Conservation (phyloP, 345 rosid genomes). For the Cochlearia excelsa region DNA sequence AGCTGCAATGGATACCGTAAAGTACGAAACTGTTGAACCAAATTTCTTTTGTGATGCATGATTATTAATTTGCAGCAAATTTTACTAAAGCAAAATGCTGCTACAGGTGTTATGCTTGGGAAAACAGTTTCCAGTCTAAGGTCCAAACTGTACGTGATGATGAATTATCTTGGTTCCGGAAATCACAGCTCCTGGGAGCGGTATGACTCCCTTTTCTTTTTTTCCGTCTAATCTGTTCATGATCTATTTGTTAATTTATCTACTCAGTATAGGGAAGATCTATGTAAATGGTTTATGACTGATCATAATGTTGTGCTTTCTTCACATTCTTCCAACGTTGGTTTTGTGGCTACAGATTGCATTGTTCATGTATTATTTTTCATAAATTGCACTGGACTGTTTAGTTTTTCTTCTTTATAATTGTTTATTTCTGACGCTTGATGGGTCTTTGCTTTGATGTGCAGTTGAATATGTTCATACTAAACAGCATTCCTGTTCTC, state of each 20-base stretch:
- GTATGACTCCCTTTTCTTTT: constrained; percentile 39
- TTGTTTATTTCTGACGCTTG: constrained; percentile 32
- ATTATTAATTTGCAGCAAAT: not conserved
- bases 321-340: constrained; percentile 2
- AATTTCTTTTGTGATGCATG: not conserved
- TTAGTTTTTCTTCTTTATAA: not conserved
- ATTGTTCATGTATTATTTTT: not conserved
- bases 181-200: constrained; percentile 87
- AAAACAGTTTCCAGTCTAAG: constrained; percentile 83
- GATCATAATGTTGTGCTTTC: constrained; percentile 14
- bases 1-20: constrained; percentile 98
- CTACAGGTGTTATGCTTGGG: constrained; percentile 97
- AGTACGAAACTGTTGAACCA: constrained; percentile 48
- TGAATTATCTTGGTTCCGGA: constrained; percentile 95
- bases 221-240: not conserved
- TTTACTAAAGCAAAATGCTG: constrained; percentile 34
- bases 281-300: constrained; percentile 1
- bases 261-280: not conserved
- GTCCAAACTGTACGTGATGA: constrained; percentile 78
- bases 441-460: constrained; percentile 35
- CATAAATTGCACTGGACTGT: not conserved
- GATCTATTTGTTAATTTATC: not conserved
- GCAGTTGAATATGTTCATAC: constrained; percentile 78
- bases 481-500: constrained; percentile 89
- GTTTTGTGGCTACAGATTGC: constrained; percentile 5